Conservation (phyloP, 805 yeast genomes). For the Pichia pseudocactophila region DNA sequence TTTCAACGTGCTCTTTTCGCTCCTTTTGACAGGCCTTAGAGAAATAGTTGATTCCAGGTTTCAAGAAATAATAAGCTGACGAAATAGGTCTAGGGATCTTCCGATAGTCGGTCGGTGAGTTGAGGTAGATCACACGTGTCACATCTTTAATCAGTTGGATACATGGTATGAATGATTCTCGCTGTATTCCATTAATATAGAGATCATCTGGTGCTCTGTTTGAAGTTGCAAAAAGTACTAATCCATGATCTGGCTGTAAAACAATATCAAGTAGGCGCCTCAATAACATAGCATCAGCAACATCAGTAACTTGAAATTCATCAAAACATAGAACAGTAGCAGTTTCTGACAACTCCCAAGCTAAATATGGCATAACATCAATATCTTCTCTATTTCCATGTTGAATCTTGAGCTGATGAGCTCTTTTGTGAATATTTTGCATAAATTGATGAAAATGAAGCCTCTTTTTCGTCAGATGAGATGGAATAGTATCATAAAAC, state of each 20-base stretch:
- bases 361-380: slow-evolving; percentile 77
- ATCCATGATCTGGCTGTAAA: slow-evolving; percentile 70
- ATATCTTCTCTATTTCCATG: slow-evolving; percentile 59
- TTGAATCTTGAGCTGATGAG: slow-evolving; percentile 60
- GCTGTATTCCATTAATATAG: slow-evolving; percentile 88
- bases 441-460: slow-evolving; percentile 95
- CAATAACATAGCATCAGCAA: slow-evolving; percentile 95
- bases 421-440: slow-evolving; percentile 85
- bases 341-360: slow-evolving; percentile 69
- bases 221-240: slow-evolving; percentile 85
- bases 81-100: slow-evolving; percentile 78
- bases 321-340: slow-evolving; percentile 86
- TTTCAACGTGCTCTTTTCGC: slow-evolving; percentile 53
- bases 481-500: slow-evolving; percentile 78
- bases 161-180: slow-evolving; percentile 88
- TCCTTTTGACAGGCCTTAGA: slow-evolving; percentile 42
- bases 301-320: slow-evolving; percentile 97
- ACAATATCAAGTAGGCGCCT: slow-evolving; percentile 62
- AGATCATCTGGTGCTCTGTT: slow-evolving; percentile 92
- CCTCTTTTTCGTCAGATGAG: slow-evolving; percentile 65
- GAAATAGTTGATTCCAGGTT: slow-evolving; percentile 46
- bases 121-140: slow-evolving; percentile 68
- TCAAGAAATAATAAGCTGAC: slow-evolving; percentile 69
- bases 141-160: slow-evolving; percentile 67
- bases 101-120: slow-evolving; percentile 92